phyloP scores from a whole-genome alignment of 1,139 yeast genomes.

The Magnusiomyces ingens region DNA sequence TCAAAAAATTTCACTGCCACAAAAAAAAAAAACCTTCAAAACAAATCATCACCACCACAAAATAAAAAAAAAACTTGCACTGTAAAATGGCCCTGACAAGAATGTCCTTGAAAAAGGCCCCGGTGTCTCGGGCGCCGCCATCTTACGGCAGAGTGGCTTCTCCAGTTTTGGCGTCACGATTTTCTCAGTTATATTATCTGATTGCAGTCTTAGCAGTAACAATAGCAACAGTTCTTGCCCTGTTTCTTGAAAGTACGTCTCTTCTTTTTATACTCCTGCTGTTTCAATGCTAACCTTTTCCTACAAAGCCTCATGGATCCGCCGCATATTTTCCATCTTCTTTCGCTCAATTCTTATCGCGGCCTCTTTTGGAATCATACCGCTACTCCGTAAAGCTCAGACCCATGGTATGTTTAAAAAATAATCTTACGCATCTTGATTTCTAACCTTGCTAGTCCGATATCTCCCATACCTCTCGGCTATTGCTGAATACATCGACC shows the following conservation, averaged over 20 bases:
- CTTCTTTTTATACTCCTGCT: not conserved
- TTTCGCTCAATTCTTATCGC: constrained; percentile 22
- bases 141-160: constrained; percentile 13
- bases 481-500: constrained; percentile 35
- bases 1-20: no score
- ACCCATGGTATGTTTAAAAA: constrained; percentile 19
- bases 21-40: no score
- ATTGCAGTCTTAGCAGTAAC: constrained; percentile 21
- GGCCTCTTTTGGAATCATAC: constrained; percentile 23
- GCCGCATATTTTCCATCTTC: constrained; percentile 24
- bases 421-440: not conserved
- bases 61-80: no score
- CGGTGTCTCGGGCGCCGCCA: constrained; percentile 5
- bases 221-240: constrained; percentile 16
- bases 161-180: constrained; percentile 27
- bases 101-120: constrained; percentile 4
- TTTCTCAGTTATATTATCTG: constrained; percentile 25
- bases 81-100: constrained; percentile 5
- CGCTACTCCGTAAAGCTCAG: constrained; percentile 27
- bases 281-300: constrained; percentile 10
- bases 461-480: constrained; percentile 17
- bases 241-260: constrained; percentile 16
- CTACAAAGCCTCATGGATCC: constrained; percentile 16
- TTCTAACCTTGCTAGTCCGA: not conserved
- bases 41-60: no score